Evolutionary conservation across 768 basidiomycete genomes (phyloP), one percentile per base, ranked within the genome.

Genomic region (Aureoboletus auriporus): DNA sequence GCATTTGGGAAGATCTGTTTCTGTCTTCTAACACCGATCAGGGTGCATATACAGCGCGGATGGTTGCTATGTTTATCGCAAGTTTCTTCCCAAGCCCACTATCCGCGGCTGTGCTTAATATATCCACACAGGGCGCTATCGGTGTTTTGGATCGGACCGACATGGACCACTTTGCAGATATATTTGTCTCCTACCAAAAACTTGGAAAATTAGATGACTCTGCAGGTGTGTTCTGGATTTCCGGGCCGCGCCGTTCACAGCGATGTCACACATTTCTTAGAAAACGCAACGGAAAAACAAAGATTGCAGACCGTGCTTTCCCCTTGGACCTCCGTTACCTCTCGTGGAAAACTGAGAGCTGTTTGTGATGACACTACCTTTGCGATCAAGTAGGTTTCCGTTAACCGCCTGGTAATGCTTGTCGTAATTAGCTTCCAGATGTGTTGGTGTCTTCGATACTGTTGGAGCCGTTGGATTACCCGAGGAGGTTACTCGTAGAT

Each of bases 31-130:
- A 59, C 39, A 6, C 23, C 16, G 10, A 39, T 31, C 47, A 86
- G 84, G 86, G 86, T 6, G 86, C 84, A 52, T 89, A 87, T 61
- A 87, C 86, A 0, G 86, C 76, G 6, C 74, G 86, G 29, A 86
- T 86, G 83, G 73, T 86, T 8, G 84, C 83, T 8, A 75, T 75
- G 71, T 77, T 88, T 57, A 82, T 50, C 44, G 47, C 12, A 39
- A 38, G 44, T 44, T 47, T 51, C 47, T 17, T 29, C 16, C 13
- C 8, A 20, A 27, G 13, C 5, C 5, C 26, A 11, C 41, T 31
- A 13, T 42, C 20, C 13, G n/a, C 5, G 13, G 8, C 13, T 7
- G 30, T 31, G 8, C 41, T 62, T 28, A 56, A 33, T 0, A 20
- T 44, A 9, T 39, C 34, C 16, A 31, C 46, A 26, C 39, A 89